Evolutionary conservation across 305 asterid species (phyloP).

Genomic region (Petunia hybrid): DNA sequence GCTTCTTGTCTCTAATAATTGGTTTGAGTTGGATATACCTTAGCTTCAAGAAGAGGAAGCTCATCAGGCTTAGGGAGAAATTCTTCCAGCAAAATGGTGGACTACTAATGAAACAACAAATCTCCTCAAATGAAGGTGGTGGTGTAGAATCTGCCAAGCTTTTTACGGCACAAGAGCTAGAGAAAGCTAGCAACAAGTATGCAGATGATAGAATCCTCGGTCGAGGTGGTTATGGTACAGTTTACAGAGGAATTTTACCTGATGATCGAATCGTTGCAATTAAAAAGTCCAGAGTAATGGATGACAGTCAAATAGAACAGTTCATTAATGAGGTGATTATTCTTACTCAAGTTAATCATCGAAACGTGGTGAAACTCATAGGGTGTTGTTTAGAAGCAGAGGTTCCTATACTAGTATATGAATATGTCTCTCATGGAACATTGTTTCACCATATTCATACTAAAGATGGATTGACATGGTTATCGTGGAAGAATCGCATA

Average conservation of each 20-base stretch:
- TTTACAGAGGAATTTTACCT: conserved; percentile 17
- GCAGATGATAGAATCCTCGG: conserved; percentile 22
- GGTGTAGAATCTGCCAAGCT: not conserved
- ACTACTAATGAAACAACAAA: conserved; percentile 25
- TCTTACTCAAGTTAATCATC: no score
- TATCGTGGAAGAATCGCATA: conserved; percentile 61
- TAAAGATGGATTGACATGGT: conserved; percentile 45
- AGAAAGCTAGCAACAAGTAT: conserved; percentile 21
- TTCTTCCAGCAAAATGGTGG: conserved; percentile 26
- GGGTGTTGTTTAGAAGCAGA: conserved; percentile 50
- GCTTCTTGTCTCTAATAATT: not conserved
- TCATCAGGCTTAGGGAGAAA: conserved; percentile 15
- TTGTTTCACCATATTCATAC: conserved; percentile 53
- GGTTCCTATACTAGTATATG: conserved; percentile 69
- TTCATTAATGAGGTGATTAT: conserved; percentile 6
- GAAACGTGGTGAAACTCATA: not conserved
- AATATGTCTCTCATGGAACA: conserved; percentile 66
- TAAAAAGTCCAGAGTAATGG: not conserved
- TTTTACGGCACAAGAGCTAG: conserved; percentile 22
- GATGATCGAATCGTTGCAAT: not conserved
- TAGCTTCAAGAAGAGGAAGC: conserved; percentile 20
- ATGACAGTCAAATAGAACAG: conserved; percentile 5
- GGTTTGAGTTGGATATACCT: conserved; percentile 22
- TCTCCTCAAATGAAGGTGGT: conserved; percentile 27
- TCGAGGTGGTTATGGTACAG: conserved; percentile 29